Conservation (phyloP, 495 filamentous ascomycete genomes). For the Wilcoxina mikolae region DNA sequence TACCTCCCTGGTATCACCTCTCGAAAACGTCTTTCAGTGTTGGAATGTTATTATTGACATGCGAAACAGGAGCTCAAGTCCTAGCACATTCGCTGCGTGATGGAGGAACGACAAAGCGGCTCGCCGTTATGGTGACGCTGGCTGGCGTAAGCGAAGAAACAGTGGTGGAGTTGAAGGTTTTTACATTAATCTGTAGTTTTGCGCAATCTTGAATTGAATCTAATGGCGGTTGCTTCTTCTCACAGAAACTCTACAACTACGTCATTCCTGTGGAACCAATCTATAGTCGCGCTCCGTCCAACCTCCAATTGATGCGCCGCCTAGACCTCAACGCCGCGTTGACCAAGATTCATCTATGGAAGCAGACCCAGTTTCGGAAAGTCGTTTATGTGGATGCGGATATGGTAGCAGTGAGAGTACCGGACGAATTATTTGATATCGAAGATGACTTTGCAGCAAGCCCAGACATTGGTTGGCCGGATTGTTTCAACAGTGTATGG, state of each 20-base stretch:
- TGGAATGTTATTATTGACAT: slow-evolving; percentile 21
- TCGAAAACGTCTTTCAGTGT: slow-evolving; percentile 16
- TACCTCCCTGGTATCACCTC: slow-evolving; percentile 66
- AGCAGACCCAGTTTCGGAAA: slow-evolving; percentile 71
- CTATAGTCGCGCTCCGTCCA: slow-evolving; percentile 58
- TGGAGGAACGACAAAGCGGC: slow-evolving; percentile 70
- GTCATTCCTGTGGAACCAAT: slow-evolving; percentile 72
- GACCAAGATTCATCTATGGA: slow-evolving; percentile 94
- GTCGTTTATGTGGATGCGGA: slow-evolving; percentile 91
- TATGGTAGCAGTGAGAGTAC: slow-evolving; percentile 67
- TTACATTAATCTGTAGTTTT: too few relatives aligned
- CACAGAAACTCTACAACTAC: slow-evolving; percentile 73
- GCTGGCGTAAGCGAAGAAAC: slow-evolving; percentile 58
- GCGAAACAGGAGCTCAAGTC: slow-evolving; percentile 61
- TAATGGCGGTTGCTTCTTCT: too few relatives aligned
- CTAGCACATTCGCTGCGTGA: slow-evolving; percentile 90
- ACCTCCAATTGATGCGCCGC: slow-evolving; percentile 82
- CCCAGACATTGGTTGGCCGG: slow-evolving; percentile 95
- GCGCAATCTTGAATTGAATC: too few relatives aligned
- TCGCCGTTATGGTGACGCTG: slow-evolving; percentile 68
- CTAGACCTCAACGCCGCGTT: slow-evolving; percentile 80
- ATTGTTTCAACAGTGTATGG: slow-evolving; percentile 74
- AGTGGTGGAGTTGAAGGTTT: slow-evolving; percentile 63
- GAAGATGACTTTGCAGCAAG: slow-evolving; percentile 48
- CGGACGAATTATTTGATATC: slow-evolving; percentile 80